Evolutionary conservation across 2,329 filamentous ascomycete species (phyloP).

Genomic region (Microsporum ferrugineum): DNA sequence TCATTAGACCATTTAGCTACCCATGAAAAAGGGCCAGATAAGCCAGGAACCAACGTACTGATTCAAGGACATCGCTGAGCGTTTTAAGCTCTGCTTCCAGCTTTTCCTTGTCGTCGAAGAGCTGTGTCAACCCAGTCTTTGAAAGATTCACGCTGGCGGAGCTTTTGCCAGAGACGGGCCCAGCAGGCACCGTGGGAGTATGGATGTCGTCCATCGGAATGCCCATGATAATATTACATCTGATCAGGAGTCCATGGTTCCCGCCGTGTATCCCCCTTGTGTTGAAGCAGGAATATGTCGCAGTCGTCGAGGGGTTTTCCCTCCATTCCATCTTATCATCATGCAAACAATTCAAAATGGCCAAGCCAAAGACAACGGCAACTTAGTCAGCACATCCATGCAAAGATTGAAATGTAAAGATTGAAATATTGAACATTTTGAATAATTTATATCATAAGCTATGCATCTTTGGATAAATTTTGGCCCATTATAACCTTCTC

Average conservation of each 20-base stretch:
- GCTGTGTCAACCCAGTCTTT: slow-evolving; percentile 61
- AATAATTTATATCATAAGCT: too few species aligned
- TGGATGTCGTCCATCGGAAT: slow-evolving; percentile 55
- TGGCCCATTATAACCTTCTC: too few species aligned
- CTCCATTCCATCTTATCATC: not conserved
- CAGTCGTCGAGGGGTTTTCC: not conserved
- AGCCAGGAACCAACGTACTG: slow-evolving; percentile 45
- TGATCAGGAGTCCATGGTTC: not conserved
- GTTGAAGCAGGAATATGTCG: not conserved
- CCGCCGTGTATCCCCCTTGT: not conserved
- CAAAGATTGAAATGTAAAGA: too few species aligned
- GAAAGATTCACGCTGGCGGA: slow-evolving; percentile 47
- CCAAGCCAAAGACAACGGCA: not conserved
- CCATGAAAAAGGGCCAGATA: not conserved
- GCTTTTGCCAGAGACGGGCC: slow-evolving; percentile 53
- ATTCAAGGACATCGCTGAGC: slow-evolving; percentile 74
- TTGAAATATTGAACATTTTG: too few species aligned
- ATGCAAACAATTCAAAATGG: not conserved
- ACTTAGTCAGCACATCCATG: not conserved
- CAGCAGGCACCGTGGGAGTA: slow-evolving; percentile 62
- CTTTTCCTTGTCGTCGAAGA: slow-evolving; percentile 72
- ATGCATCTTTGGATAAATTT: too few species aligned
- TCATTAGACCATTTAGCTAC: not conserved
- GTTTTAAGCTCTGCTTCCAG: slow-evolving; percentile 80
- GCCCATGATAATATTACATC: slow-evolving; percentile 33